Evolutionary conservation across 83 land plant species (phyloP).

Genomic region (Picea abies): DNA sequence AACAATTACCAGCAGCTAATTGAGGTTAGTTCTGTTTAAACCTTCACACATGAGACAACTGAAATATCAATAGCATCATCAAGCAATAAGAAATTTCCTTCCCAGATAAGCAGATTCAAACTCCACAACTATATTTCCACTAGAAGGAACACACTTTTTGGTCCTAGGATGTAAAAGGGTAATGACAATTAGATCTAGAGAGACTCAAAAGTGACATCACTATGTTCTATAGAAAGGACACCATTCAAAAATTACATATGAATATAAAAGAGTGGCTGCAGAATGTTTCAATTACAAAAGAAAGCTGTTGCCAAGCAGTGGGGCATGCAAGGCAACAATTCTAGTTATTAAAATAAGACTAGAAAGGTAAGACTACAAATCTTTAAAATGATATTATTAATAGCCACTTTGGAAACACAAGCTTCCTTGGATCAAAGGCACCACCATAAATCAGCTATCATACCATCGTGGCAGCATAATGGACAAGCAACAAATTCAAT

Average conservation of each 20-base stretch:
- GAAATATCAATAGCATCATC: not conserved
- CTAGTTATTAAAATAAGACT: not conserved
- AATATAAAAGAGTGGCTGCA: too few relatives aligned
- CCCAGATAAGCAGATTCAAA: not conserved
- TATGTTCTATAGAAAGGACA: too few relatives aligned
- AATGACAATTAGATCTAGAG: not conserved
- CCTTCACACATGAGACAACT: not conserved
- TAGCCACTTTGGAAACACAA: not conserved
- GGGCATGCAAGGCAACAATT: not conserved
- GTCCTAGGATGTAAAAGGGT: not conserved
- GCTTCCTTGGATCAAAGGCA: not conserved
- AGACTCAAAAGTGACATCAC: not conserved
- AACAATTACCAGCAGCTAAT: not conserved
- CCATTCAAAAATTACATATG: too few relatives aligned
- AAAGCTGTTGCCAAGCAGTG: not conserved
- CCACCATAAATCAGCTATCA: not conserved
- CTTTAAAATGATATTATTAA: not conserved
- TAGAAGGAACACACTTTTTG: not conserved
- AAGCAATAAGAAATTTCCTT: not conserved
- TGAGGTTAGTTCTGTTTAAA: not conserved
- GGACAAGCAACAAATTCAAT: not conserved
- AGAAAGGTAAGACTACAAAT: too few relatives aligned
- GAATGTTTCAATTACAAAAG: not conserved
- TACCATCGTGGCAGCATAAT: not conserved
- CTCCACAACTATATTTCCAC: not conserved